Evolutionary conservation across 202 grass and related monocot genomes (phyloP).

Genomic region (Hordeum pubiflorum): DNA sequence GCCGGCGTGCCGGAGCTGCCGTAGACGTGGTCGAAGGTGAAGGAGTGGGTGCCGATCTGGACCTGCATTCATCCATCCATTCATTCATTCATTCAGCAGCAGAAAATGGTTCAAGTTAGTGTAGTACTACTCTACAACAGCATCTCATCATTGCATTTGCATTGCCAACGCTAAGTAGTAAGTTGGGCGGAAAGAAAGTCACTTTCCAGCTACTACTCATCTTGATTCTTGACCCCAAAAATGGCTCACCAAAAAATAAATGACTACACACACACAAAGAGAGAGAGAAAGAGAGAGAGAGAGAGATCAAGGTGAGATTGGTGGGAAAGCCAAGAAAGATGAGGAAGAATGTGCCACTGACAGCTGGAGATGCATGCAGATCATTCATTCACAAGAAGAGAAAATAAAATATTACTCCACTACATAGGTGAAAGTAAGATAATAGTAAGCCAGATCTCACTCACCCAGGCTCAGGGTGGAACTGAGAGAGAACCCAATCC

Average conservation of each 20-base stretch:
- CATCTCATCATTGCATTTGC: background rate
- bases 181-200: conserved; percentile 17
- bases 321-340: conserved; percentile 23
- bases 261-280: background rate
- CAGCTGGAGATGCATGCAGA: conserved; percentile 12
- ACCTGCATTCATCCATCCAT: conserved; percentile 34
- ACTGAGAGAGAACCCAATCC: background rate
- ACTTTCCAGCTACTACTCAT: conserved; percentile 19
- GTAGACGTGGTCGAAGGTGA: conserved; percentile 98
- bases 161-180: background rate
- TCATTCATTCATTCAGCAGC: background rate
- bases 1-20: conserved; percentile 65
- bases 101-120: background rate
- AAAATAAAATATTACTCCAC: background rate
- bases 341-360: background rate
- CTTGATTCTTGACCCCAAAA: conserved; percentile 19
- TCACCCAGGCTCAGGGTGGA: background rate
- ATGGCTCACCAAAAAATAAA: background rate
- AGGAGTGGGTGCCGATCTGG: conserved; percentile 93
- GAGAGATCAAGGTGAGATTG: background rate
- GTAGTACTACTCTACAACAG: background rate
- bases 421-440: background rate
- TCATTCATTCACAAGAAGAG: too few relatives aligned
- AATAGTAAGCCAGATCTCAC: conserved; percentile 12
- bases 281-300: too few relatives aligned